Conservation (phyloP, 108 stramenopile species). For the Skeletonema tropicum region DNA sequence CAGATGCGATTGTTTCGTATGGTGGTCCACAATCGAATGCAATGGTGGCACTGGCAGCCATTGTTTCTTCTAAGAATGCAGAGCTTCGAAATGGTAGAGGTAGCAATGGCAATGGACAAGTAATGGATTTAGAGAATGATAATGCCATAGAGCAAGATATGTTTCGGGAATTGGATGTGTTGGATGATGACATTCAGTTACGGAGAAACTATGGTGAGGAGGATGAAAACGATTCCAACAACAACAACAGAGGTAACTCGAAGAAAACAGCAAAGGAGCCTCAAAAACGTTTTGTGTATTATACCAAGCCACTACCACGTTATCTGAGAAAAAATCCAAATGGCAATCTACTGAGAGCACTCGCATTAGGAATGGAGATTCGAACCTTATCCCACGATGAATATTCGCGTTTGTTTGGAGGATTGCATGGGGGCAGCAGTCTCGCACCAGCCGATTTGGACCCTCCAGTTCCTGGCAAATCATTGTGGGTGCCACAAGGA, state of each 20-base stretch:
- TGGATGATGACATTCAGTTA: constrained; percentile 28
- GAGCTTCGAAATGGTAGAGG: constrained; percentile 18
- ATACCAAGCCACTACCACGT: constrained; percentile 86
- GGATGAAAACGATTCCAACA: background rate
- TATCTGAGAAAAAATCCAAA: constrained; percentile 83
- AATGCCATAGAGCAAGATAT: background rate
- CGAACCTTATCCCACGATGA: constrained; percentile 69
- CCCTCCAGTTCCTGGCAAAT: constrained; percentile 63
- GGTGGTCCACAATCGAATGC: constrained; percentile 95
- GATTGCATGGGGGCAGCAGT: constrained; percentile 60
- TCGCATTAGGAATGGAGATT: constrained; percentile 85
- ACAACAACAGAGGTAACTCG: background rate
- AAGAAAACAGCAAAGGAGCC: constrained; percentile 1
- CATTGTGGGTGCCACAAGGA: constrained; percentile 84
- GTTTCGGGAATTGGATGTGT: constrained; percentile 30
- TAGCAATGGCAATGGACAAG: constrained; percentile 6
- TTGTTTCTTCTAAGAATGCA: constrained; percentile 74
- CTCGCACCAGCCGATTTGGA: constrained; percentile 59
- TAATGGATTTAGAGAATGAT: constrained; percentile 2
- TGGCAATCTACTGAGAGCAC: constrained; percentile 86
- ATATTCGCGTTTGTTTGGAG: constrained; percentile 75
- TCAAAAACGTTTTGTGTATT: constrained; percentile 81
- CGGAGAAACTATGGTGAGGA: constrained; percentile 20
- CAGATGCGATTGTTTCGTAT: constrained; percentile 80
- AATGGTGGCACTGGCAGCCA: constrained; percentile 90